phyloP scores from a whole-genome alignment of 2,329 filamentous ascomycete genomes.

The Byssoonygena ceratinophila region DNA sequence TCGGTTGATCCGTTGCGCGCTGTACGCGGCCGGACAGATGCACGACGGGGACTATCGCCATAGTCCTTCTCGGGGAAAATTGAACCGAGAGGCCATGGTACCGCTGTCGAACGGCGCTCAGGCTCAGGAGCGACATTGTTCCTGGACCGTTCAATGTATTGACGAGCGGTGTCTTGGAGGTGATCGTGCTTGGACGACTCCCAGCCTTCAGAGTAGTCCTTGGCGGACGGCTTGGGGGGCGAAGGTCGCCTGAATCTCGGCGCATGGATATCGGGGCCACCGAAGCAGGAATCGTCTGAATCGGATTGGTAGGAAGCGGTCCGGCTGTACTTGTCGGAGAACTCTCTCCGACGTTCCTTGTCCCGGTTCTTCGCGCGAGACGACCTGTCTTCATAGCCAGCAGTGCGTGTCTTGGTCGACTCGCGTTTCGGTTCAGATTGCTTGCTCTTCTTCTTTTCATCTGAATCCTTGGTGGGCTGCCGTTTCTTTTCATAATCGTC shows the following conservation, averaged over 20 bases:
- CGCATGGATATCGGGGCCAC: too few relatives aligned
- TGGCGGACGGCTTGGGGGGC: not conserved
- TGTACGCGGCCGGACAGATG: constrained; percentile 24
- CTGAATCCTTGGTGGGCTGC: constrained; percentile 25
- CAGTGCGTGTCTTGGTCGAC: constrained; percentile 24
- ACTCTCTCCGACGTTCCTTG: constrained; percentile 35
- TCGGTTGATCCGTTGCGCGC: constrained; percentile 20
- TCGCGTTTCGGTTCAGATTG: constrained; percentile 1
- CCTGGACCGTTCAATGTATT: constrained; percentile 33
- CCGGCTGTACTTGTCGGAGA: constrained; percentile 31
- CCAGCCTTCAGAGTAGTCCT: constrained; percentile 13
- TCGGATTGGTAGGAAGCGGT: constrained; percentile 25
- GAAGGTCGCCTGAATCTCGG: too few relatives aligned
- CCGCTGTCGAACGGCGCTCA: constrained; percentile 21
- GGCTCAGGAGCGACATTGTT: constrained; percentile 18
- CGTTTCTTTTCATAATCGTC: constrained; percentile 30
- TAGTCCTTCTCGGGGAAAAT: constrained; percentile 18
- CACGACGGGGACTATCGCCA: constrained; percentile 26
- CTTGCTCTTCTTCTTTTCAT: constrained; percentile 33
- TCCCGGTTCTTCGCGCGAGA: constrained; percentile 31
- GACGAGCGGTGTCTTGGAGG: constrained; percentile 24
- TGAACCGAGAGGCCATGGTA: constrained; percentile 28
- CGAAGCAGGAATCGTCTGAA: constrained; percentile 19
- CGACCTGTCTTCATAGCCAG: constrained; percentile 26
- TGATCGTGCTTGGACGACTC: constrained; percentile 27